phyloP scores from a whole-genome alignment of 1,139 yeast genomes.

The Debaryomycetaceae sp. region DNA sequence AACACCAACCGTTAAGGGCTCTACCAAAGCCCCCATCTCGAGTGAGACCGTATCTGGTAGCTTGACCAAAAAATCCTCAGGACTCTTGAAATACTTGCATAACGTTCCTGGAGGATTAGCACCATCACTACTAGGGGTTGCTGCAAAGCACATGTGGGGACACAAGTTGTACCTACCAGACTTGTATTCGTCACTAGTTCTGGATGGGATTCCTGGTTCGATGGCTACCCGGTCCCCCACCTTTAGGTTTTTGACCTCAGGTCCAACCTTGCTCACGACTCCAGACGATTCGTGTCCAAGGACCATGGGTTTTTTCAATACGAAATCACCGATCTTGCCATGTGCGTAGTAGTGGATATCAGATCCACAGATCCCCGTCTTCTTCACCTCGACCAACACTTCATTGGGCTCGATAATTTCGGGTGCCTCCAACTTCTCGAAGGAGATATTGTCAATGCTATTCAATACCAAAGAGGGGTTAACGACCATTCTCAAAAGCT shows the following conservation, averaged over 20 bases:
- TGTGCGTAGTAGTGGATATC: constrained; percentile 81
- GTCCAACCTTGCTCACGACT: constrained; percentile 62
- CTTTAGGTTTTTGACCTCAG: constrained; percentile 53
- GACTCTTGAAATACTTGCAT: constrained; percentile 65
- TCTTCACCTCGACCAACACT: constrained; percentile 69
- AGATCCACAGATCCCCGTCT: constrained; percentile 86
- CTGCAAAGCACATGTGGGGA: constrained; percentile 82
- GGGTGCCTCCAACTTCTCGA: constrained; percentile 68
- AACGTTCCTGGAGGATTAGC: constrained; percentile 65
- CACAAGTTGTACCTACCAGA: constrained; percentile 76
- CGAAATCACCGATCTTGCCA: constrained; percentile 74
- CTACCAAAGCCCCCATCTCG: constrained; percentile 87
- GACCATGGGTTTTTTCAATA: constrained; percentile 62
- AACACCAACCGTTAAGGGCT: constrained; percentile 84
- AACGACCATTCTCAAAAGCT: constrained; percentile 12
- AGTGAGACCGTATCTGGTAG: constrained; percentile 72
- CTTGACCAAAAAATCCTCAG: constrained; percentile 82
- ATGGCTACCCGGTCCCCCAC: constrained; percentile 83
- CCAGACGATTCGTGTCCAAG: constrained; percentile 81
- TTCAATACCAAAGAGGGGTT: constrained; percentile 73
- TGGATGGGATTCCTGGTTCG: constrained; percentile 70
- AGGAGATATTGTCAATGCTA: constrained; percentile 58
- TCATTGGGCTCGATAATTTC: constrained; percentile 57
- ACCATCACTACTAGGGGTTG: constrained; percentile 58
- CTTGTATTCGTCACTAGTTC: constrained; percentile 70